A percentile compares a stretch with the other conserved stretches of the same genome.
phyloP scores from a whole-genome alignment of 805 yeast species.

The Barnettozyma pratensis region DNA sequence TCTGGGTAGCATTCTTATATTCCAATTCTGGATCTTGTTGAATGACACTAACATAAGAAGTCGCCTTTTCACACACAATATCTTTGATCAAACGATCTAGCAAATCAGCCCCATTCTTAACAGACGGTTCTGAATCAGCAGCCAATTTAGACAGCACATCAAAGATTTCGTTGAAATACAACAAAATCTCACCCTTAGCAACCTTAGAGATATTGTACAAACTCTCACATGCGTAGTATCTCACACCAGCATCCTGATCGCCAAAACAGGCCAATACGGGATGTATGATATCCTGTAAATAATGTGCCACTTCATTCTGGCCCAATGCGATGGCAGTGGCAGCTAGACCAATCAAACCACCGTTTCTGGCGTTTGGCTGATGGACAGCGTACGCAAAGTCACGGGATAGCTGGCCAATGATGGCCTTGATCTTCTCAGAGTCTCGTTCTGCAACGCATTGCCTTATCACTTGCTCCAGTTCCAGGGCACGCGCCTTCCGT shows the following conservation, averaged over 20 bases:
- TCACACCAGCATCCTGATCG: conserved; percentile 94
- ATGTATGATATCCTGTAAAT: conserved; percentile 79
- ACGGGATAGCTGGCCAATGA: conserved; percentile 68
- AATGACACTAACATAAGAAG: conserved; percentile 75
- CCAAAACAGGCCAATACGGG: conserved; percentile 95
- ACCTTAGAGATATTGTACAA: conserved; percentile 94
- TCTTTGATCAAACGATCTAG: conserved; percentile 88
- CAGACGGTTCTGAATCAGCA: conserved; percentile 87
- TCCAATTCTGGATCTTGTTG: conserved; percentile 42
- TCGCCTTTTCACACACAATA: conserved; percentile 90
- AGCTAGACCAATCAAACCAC: conserved; percentile 93
- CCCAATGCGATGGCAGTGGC: conserved; percentile 95
- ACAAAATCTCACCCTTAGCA: conserved; percentile 88
- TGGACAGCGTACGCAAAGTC: conserved; percentile 80
- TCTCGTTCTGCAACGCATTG: conserved; percentile 59
- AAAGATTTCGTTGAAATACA: conserved; percentile 90
- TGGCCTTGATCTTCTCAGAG: conserved; percentile 49
- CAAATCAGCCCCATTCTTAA: conserved; percentile 92
- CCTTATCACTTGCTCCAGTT: conserved; percentile 73
- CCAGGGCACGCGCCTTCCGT: conserved; percentile 72
- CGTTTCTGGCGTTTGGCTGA: conserved; percentile 86
- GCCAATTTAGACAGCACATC: conserved; percentile 87
- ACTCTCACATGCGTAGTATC: conserved; percentile 96
- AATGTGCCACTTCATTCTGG: conserved; percentile 71
- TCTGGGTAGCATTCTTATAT: conserved; percentile 31